These are phyloP conservation scores for Cryptococcus neoformans DNA, from an alignment of 1,284 basidiomycete genomes.

Conservation along the genomic window DNA sequence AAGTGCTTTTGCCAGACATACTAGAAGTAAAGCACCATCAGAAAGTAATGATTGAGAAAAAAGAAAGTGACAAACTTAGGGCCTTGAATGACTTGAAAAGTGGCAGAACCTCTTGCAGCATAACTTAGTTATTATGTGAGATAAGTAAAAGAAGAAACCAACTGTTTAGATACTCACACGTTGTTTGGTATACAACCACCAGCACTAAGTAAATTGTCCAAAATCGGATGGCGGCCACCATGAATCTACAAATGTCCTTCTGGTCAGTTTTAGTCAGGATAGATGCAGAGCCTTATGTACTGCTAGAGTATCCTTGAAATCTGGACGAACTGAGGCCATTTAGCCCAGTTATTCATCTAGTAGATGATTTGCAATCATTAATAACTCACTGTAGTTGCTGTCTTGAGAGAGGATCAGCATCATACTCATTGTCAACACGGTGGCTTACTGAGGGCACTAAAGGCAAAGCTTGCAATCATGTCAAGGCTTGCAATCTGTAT, in stretches of 20 bases:
- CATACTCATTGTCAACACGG: not conserved
- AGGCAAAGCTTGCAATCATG: conserved; percentile 62
- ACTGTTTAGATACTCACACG: conserved; percentile 42
- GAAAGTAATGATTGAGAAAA: not conserved
- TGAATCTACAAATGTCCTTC: conserved; percentile 56
- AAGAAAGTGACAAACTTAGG: conserved; percentile 62
- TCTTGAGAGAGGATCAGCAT: conserved; percentile 1
- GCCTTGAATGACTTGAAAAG: conserved; percentile 84
- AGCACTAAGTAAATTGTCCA: conserved; percentile 67
- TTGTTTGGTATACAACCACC: conserved; percentile 80
- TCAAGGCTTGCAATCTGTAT: conserved; percentile 73
- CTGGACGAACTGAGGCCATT: conserved; percentile 65
- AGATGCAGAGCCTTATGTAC: conserved; percentile 15
- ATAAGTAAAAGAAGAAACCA: too few relatives aligned
- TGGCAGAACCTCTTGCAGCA: conserved; percentile 63
- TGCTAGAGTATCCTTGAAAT: conserved; percentile 78
- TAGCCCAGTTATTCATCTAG: too few relatives aligned
- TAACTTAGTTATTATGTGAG: conserved; percentile 3
- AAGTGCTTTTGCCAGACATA: conserved; percentile 92
- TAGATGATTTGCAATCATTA: too few relatives aligned
- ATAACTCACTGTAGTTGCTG: conserved; percentile 62
- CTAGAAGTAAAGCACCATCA: conserved; percentile 51
- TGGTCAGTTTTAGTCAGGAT: not conserved
- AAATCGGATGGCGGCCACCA: conserved; percentile 76
- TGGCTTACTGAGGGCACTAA: not conserved